A percentile compares a stretch with the other conserved stretches of the same genome.
Conservation (phyloP, 495 filamentous ascomycete species). For the Penicillium longicatenatum region DNA sequence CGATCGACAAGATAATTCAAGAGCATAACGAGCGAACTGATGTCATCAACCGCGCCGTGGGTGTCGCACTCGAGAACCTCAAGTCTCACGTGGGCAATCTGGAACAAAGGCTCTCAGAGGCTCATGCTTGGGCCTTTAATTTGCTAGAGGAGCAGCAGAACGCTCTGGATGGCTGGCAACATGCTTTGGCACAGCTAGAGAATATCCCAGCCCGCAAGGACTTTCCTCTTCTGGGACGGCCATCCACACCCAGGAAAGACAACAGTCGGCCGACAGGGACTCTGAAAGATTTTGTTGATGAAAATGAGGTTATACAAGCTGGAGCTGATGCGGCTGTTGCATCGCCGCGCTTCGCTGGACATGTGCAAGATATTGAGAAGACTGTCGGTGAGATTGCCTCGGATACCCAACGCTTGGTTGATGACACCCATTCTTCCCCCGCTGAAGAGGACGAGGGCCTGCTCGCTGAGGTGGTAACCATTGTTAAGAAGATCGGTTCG, state of each 20-base stretch:
- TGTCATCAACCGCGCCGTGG: conserved; percentile 70
- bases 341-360: conserved; percentile 54
- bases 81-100: conserved; percentile 73
- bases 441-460: conserved; percentile 56
- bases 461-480: conserved; percentile 80
- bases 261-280: conserved; percentile 44
- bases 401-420: conserved; percentile 56
- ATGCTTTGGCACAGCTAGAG: conserved; percentile 61
- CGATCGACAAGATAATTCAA: conserved; percentile 55
- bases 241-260: conserved; percentile 45
- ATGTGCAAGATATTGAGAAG: conserved; percentile 53
- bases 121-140: conserved; percentile 71
- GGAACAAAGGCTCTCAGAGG: conserved; percentile 71
- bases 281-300: conserved; percentile 72
- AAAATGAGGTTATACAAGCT: conserved; percentile 64
- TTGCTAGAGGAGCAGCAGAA: conserved; percentile 69
- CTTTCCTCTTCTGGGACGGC: conserved; percentile 52
- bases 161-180: conserved; percentile 68
- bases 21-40: conserved; percentile 64
- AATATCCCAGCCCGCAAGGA: conserved; percentile 62
- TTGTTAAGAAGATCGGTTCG: conserved; percentile 81
- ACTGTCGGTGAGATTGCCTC: conserved; percentile 53
- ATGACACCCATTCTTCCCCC: conserved; percentile 32
- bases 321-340: conserved; percentile 50
- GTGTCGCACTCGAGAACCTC: conserved; percentile 79